Conservation (phyloP, 805 yeast species). For the Saccharomyces paradoxus region DNA sequence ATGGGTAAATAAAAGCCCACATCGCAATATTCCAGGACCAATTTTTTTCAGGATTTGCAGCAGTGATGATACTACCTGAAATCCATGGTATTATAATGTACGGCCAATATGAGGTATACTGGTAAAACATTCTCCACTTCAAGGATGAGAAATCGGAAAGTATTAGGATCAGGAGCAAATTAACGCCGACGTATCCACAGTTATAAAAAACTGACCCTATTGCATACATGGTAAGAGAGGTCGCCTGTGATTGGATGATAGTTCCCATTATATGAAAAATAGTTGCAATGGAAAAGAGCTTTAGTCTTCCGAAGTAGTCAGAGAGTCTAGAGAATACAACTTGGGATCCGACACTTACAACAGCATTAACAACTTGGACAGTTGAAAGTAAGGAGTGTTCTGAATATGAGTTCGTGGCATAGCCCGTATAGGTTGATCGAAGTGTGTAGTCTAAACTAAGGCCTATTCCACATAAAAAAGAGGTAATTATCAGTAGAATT, state of each 20-base stretch:
- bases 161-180: constrained; percentile 43
- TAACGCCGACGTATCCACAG: constrained; percentile 50
- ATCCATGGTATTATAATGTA: constrained; percentile 62
- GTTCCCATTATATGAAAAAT: constrained; percentile 57
- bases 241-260: constrained; percentile 53
- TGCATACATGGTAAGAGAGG: constrained; percentile 48
- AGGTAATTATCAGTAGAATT: background rate
- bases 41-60: constrained; percentile 12
- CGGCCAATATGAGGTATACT: constrained; percentile 53
- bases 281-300: constrained; percentile 40
- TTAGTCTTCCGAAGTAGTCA: constrained; percentile 60
- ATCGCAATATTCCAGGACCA: constrained; percentile 47
- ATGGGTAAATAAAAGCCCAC: constrained; percentile 48
- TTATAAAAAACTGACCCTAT: constrained; percentile 54
- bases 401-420: constrained; percentile 48
- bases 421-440: constrained; percentile 22
- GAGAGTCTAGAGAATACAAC: constrained; percentile 56
- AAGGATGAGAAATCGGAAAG: constrained; percentile 50
- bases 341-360: constrained; percentile 60
- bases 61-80: constrained; percentile 40
- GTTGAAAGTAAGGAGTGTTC: constrained; percentile 51
- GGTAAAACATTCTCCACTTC: constrained; percentile 50
- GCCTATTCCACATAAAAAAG: background rate
- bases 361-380: constrained; percentile 48
- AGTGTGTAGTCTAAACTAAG: background rate